Base-by-base conservation (phyloP, 1,284 basidiomycete genomes). In the Sparassis latifolia region DNA sequence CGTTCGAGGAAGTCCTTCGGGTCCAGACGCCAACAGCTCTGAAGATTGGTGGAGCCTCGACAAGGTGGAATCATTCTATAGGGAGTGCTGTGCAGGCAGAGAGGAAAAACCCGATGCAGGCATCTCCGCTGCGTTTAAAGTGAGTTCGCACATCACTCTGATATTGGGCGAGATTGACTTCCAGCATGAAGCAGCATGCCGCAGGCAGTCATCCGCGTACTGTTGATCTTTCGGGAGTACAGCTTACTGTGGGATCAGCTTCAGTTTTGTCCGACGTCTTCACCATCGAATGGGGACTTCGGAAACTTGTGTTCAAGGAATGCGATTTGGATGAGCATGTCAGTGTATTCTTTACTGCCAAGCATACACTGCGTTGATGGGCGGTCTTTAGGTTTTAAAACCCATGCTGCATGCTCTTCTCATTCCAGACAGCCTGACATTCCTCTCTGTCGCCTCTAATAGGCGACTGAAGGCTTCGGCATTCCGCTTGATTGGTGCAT, bases 361-460 rank as follows among this genome's bases (percentile, higher is more conserved):
- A 20, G 20, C 29, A 30, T 10, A 37, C 38, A 42, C n/a, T 42
- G 9, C 43, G 27, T 20, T 6, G 28, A 12, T 20, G 35, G 35
- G 9, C n/a, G 53, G 12, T 33, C 30, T 37, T 29, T 57, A 92
- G 86, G 82, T 80, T 42, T 66, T 98, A 50, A 97, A 97, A 70
- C 90, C 91, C 0, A 84, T 98, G 20, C 73, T 98, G 0, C 95
- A 97, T 64, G 84, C 93, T 0, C 77, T 99, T 1, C 80, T 97
- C 48, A 89, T 97, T 44, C 89, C 89, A 20, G 82, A 83, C 27
- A 83, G 84, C 0, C 73, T 98, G 32, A 87, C 88, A 1, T 90
- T 87, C 59, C 75, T 98, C 28, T 93, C 89, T 6, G 72, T 99
- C 27, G 87, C 92, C 2, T 90, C 89, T 27, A 98, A 98, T 66